phyloP scores from a whole-genome alignment of 257 asterid species.

The Cruciata laevipes region DNA sequence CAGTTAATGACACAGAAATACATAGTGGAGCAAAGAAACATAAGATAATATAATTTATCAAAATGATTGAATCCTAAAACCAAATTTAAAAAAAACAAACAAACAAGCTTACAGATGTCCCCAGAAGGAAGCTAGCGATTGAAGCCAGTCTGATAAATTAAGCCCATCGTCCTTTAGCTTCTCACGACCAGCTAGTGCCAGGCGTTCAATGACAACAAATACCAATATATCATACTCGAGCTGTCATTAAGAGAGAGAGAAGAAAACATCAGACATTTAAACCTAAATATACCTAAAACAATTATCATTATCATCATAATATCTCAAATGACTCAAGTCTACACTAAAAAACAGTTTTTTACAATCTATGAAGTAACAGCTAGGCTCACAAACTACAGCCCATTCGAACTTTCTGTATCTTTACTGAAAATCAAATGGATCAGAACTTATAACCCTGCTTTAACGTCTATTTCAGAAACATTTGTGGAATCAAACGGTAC shows the following conservation, averaged over 20 bases:
- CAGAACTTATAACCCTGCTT: neutral
- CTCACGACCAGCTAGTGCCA: constrained; percentile 98
- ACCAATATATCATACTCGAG: constrained; percentile 97
- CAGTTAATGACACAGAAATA: too few species aligned
- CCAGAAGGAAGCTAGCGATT: constrained; percentile 99
- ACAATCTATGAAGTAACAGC: neutral
- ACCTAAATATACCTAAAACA: neutral
- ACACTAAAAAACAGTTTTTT: neutral
- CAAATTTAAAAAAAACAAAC: constrained; percentile 17
- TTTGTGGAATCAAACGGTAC: neutral
- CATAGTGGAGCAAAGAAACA: too few species aligned
- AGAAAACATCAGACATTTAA: neutral
- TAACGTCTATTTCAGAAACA: neutral
- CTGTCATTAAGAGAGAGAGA: constrained; percentile 32
- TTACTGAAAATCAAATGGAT: neutral
- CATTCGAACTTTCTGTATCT: neutral
- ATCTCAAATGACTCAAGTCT: neutral
- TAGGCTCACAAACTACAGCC: neutral
- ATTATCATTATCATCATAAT: neutral
- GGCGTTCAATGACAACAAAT: constrained; percentile 94
- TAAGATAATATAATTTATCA: too few species aligned
- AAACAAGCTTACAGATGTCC: constrained; percentile 89
- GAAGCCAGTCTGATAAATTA: constrained; percentile 98
- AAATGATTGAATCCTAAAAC: neutral
- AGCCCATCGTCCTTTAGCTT: constrained; percentile 99